Evolutionary conservation across 2,329 filamentous ascomycete species (phyloP), one percentile per base, ranked within the genome.

Genomic region (Venturia aucupariae): DNA sequence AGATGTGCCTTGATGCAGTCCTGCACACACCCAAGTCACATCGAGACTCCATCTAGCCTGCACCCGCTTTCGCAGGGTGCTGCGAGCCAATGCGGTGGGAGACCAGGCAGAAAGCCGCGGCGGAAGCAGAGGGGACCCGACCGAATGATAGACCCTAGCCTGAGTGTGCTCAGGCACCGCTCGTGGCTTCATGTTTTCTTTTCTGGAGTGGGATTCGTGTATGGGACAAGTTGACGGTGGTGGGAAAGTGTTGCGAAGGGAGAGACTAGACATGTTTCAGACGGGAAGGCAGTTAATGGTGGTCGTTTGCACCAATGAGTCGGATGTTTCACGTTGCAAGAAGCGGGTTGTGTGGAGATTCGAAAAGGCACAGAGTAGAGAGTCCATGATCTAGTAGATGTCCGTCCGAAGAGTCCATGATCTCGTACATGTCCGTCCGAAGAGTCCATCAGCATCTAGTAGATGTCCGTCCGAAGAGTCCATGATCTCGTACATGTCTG

Each of bases 111-210:
- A 11, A 48, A 17, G 27, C 30, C 19, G 48, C 48, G 11, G 27
- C 48, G 27, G 51, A 55, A 55, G 51, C 51, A 55, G 10, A 55
- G 27, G 5, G 11, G 22, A 35, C 27, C 51, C 51, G 7, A 27
- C 51, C 51, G 27, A 24, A 17, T 54, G 22, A 15, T 55, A 17
- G 51, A n/a, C 17, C 51, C 51, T 35, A 5, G 51, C 2, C 4
- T 55, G 22, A 55, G 22, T 35, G 51, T 35, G 51, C 51, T 32
- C 27, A 55, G 51, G 51, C 15, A 54, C 27, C 19, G 51, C 27
- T 35, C 30, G 51, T 55, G 51, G 51, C 51, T 32, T 55, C 19
- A 17, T 55, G 35, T 55, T n/a, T 55, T 22, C 51, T 55, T 55
- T 35, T 32, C 51, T 7, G 27, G 35, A 35, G 35, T 35, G 51